Conservation (phyloP, 495 filamentous ascomycete species). For the Viridothelium virens region DNA sequence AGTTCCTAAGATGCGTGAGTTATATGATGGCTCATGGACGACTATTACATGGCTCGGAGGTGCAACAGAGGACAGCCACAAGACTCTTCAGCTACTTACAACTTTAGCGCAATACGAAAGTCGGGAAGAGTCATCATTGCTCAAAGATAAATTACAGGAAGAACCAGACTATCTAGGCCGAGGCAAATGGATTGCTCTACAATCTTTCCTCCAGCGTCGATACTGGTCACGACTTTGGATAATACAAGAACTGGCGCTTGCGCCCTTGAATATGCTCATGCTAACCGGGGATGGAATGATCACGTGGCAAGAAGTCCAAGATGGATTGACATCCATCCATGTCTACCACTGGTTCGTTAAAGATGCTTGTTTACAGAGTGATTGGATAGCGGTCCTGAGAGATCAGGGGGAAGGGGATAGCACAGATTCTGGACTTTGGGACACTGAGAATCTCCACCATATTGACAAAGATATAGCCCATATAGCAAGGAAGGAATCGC, state of each 20-base stretch:
- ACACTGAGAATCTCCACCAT: not conserved
- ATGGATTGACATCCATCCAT: not conserved
- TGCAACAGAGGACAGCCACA: not conserved
- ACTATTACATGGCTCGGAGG: not conserved
- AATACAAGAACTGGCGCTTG: slow-evolving; percentile 1
- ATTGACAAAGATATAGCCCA: not conserved
- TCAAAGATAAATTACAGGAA: not conserved
- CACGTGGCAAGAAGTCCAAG: not conserved
- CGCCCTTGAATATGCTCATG: not conserved
- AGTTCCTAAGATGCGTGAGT: not conserved
- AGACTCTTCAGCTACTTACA: not conserved
- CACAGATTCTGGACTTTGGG: not conserved
- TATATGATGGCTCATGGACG: not conserved
- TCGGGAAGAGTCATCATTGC: not conserved
- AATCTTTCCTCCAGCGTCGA: not conserved
- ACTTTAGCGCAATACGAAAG: not conserved
- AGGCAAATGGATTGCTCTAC: not conserved
- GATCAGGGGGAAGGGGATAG: not conserved
- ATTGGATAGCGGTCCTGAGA: not conserved
- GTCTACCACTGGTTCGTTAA: not conserved
- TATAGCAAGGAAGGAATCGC: not conserved
- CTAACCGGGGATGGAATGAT: not conserved
- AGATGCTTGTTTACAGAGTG: not conserved
- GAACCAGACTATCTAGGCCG: not conserved
- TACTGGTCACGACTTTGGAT: slow-evolving; percentile 6